Percentiles rank a stretch among this genome's conserved stretches.
Evolutionary conservation across 345 rosid genomes (phyloP).

Genomic region (Hibiscus syriacus): DNA sequence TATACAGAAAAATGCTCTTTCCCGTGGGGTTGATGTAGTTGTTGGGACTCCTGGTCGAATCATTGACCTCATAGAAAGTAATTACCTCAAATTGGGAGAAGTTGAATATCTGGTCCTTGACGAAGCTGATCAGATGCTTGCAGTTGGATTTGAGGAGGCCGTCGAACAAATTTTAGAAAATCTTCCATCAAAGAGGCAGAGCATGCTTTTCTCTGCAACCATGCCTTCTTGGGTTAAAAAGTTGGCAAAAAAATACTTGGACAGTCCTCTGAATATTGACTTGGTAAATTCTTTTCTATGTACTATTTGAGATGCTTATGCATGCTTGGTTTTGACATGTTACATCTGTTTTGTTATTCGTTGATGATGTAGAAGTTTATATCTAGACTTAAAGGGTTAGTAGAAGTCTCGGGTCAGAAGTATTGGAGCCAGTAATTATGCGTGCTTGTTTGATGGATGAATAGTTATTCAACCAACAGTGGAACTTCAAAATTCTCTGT

Average conservation of each 20-base stretch:
- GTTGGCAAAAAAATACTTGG: constrained; percentile 76
- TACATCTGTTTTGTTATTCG: too few species aligned
- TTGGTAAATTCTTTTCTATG: constrained; percentile 54
- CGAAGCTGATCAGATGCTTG: constrained; percentile 99
- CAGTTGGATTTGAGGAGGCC: constrained; percentile 93
- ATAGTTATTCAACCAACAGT: too few species aligned
- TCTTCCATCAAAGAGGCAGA: constrained; percentile 77
- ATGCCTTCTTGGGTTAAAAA: constrained; percentile 97
- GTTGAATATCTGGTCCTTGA: constrained; percentile 91
- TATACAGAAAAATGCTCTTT: constrained; percentile 67
- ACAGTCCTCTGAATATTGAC: constrained; percentile 83
- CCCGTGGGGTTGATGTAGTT: constrained; percentile 91
- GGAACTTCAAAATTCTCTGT: too few species aligned
- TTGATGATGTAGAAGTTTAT: too few species aligned
- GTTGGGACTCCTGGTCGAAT: constrained; percentile 97
- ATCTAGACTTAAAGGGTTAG: too few species aligned
- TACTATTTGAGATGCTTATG: too few species aligned
- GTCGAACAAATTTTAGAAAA: constrained; percentile 81
- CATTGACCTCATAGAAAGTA: constrained; percentile 75
- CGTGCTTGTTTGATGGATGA: too few species aligned
- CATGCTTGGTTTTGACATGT: too few species aligned
- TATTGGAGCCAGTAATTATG: too few species aligned
- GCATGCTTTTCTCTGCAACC: constrained; percentile 98
- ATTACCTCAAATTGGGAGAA: constrained; percentile 73
- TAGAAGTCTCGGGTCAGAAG: too few species aligned